Base-by-base conservation (phyloP, 495 filamentous ascomycete species). In the Aeminium ludgeri region DNA sequence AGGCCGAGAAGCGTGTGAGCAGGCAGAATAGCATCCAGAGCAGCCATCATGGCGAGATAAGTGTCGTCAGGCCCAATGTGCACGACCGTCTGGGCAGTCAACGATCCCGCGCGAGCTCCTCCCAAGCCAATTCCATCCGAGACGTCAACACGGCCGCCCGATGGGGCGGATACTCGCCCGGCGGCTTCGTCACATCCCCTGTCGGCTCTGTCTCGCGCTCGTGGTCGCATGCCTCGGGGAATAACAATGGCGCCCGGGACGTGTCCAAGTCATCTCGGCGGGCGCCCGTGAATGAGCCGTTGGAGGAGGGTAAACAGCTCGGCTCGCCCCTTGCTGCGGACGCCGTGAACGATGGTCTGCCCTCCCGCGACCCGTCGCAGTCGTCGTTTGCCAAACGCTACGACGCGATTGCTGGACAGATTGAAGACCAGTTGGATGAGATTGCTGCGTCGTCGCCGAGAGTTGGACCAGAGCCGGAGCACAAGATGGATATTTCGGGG, bases 141-240 rank as follows among this genome's bases (percentile, higher is more conserved):
- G 80, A 73, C 48, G 86, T 80, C 6, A 75, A 83, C 44, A 61
- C 76, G 16, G 74, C 74, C 20, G 78, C 76, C 10, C 65, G 78
- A 20, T 66, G 68, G 28, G 80, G 78, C 27, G 79, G 79, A 30
- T 86, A 82, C 48, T 86, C 78, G 20, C 75, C 77, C 6, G 68
- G 40, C 8, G 46, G 46, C 12, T 49, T 39, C 40, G 34, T 47
- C 4, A 34, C 43, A 6, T 46, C 44, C 27, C 48, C 44, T n/a
- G 37, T 43, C 7, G 36, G 50, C 13, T 45, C 50, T 20, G 20
- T 23, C 15, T 46, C 47, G 16, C 33, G 36, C 2, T 46, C 47
- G 2, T 40, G 37, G 32, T 36, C 43, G 2, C 47, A 46, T 42
- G 13, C 27, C 27, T 45, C 47, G n/a, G n/a, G n/a, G n/a, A n/a